Conservation (phyloP, 345 rosid species). For the Jatropha curcas region DNA sequence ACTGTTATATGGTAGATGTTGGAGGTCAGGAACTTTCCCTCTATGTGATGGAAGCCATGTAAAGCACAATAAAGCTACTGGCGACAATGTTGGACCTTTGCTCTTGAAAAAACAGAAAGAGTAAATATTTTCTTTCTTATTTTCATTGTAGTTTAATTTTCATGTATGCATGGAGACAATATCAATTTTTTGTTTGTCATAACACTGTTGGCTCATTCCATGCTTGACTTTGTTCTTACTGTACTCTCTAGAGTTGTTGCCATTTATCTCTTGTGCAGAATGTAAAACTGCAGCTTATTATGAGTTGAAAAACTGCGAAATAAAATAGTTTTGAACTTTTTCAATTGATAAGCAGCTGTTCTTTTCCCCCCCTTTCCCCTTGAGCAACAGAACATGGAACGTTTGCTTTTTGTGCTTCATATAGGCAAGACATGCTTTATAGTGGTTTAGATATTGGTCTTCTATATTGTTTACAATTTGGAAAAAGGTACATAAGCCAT, state of each 20-base stretch:
- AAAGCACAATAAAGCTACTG: slow-evolving; percentile 94
- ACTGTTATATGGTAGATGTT: slow-evolving; percentile 51
- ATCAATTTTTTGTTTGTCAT: not conserved
- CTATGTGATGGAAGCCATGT: slow-evolving; percentile 88
- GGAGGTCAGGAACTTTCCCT: slow-evolving; percentile 93
- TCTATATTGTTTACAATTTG: not conserved
- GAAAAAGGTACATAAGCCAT: not conserved
- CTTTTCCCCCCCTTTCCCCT: not conserved
- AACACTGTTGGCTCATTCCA: not conserved
- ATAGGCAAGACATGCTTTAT: not conserved
- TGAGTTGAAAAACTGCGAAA: not conserved
- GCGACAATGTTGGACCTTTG: slow-evolving; percentile 86
- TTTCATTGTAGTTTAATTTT: slow-evolving; percentile 16
- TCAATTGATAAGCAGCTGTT: not conserved
- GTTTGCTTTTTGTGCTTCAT: not conserved
- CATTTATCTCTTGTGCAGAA: not conserved
- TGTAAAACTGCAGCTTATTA: not conserved
- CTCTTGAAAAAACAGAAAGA: slow-evolving; percentile 55
- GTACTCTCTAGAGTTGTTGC: not conserved
- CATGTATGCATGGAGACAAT: not conserved
- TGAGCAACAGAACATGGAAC: not conserved
- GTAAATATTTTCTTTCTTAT: not conserved
- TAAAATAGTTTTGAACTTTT: not conserved
- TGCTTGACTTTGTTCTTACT: too few species aligned
- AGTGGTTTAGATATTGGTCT: too few species aligned